Conservation (phyloP, 768 basidiomycete species). For the Trametes sanguinea region DNA sequence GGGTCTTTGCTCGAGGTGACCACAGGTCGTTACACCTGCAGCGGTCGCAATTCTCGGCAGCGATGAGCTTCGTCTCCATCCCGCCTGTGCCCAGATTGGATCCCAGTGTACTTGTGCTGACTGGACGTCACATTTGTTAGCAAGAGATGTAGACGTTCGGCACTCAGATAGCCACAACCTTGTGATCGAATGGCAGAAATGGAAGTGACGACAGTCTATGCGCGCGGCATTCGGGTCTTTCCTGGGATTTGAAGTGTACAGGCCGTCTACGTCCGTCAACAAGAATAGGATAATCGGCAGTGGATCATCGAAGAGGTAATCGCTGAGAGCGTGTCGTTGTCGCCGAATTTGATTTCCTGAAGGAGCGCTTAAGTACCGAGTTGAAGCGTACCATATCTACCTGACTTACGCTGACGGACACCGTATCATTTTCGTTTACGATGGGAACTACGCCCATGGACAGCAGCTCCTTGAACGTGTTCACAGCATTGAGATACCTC, state of each 20-base stretch:
- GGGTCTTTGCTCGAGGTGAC: conserved; percentile 85
- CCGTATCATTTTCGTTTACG: conserved; percentile 98
- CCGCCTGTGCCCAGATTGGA: conserved; percentile 95
- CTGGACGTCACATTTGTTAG: conserved; percentile 40
- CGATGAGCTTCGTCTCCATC: conserved; percentile 99
- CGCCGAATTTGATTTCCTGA: conserved; percentile 99
- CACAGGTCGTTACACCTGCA: conserved; percentile 91
- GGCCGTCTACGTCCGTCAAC: conserved; percentile 92
- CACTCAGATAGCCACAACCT: conserved; percentile 49
- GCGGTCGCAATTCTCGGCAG: conserved; percentile 96
- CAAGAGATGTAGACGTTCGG: too few species aligned
- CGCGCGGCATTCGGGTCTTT: conserved; percentile 82
- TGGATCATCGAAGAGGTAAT: conserved; percentile 98
- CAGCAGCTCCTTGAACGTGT: conserved; percentile 89
- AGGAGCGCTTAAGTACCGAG: not conserved
- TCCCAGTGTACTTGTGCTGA: conserved; percentile 90
- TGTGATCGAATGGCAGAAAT: conserved; percentile 77
- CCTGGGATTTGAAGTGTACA: conserved; percentile 94
- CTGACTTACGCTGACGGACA: conserved; percentile 88
- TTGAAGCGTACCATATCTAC: not conserved
- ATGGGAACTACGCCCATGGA: conserved; percentile 96
- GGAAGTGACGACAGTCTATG: conserved; percentile 81
- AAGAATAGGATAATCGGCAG: conserved; percentile 96
- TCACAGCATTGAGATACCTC: conserved; percentile 94
- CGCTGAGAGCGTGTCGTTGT: conserved; percentile 97